These are phyloP conservation scores for Bruguiera hainesii DNA, from an alignment of 441 rosid genomes.

Conservation along the genomic window DNA sequence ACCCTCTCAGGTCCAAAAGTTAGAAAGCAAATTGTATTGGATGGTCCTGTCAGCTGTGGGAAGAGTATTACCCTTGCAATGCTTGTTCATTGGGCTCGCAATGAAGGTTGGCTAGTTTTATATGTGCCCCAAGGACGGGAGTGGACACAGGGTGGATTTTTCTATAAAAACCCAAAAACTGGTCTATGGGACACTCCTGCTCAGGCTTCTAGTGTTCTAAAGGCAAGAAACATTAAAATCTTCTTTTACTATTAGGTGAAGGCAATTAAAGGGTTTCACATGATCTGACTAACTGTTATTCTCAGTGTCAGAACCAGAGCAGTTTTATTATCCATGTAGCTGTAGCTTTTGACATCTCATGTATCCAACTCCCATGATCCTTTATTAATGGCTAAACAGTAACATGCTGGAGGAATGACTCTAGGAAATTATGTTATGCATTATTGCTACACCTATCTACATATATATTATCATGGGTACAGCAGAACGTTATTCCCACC, in stretches of 20 bases:
- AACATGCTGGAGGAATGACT: no score
- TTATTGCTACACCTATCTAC: no score
- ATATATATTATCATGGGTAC: no score
- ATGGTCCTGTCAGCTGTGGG: slow-evolving; percentile 90
- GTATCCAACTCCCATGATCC: no score
- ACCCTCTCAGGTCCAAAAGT: slow-evolving; percentile 45
- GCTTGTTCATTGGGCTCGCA: slow-evolving; percentile 99
- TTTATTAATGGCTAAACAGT: no score
- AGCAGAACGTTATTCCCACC: no score
- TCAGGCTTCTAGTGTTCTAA: slow-evolving; percentile 77
- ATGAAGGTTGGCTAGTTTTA: slow-evolving; percentile 93
- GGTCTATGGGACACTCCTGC: slow-evolving; percentile 95
- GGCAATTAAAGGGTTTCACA: slow-evolving; percentile 4
- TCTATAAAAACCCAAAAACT: slow-evolving; percentile 70
- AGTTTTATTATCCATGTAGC: background rate
- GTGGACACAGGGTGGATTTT: slow-evolving; percentile 94
- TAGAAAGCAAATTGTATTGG: slow-evolving; percentile 84
- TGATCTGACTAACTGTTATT: slow-evolving; percentile 8
- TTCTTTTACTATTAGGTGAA: slow-evolving; percentile 1
- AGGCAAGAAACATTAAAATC: slow-evolving; percentile 45
- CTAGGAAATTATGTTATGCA: no score
- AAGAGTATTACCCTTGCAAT: slow-evolving; percentile 87
- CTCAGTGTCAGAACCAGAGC: background rate
- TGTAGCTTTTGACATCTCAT: no score
- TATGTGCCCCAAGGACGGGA: slow-evolving; percentile 84